Percentiles rank a stretch among this genome's conserved stretches.
Conservation (phyloP, 2,329 filamentous ascomycete genomes). For the Penicillium sp. region DNA sequence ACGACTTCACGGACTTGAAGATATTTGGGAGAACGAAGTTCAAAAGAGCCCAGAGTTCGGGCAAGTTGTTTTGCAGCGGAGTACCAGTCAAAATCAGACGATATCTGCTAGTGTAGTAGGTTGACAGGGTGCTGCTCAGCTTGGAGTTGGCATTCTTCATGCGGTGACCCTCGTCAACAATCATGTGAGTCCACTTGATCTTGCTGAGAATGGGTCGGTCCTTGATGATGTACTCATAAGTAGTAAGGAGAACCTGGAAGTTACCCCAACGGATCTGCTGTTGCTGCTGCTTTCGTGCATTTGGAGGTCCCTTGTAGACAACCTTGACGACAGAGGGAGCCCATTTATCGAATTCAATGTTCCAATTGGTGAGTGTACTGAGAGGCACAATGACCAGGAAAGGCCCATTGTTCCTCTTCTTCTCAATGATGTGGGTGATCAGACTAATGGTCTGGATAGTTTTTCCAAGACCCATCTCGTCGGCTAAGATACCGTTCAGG, state of each 20-base stretch:
- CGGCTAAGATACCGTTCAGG: slow-evolving; percentile 95
- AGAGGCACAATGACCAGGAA: slow-evolving; percentile 96
- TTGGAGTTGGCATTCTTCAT: slow-evolving; percentile 99
- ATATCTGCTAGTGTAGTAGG: slow-evolving; percentile 93
- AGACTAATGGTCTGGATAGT: slow-evolving; percentile 98
- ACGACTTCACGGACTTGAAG: slow-evolving; percentile 98
- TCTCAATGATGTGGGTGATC: slow-evolving; percentile 95
- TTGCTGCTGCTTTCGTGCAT: slow-evolving; percentile 82
- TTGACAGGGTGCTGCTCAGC: slow-evolving; percentile 87
- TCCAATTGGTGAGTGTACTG: slow-evolving; percentile 98
- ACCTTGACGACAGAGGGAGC: slow-evolving; percentile 81
- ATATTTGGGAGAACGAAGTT: slow-evolving; percentile 98
- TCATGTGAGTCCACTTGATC: slow-evolving; percentile 99
- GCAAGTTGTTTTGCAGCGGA: slow-evolving; percentile 92
- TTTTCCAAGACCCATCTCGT: slow-evolving; percentile 99
- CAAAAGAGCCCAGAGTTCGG: slow-evolving; percentile 94
- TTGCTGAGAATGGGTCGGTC: slow-evolving; percentile 92
- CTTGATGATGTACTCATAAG: slow-evolving; percentile 99
- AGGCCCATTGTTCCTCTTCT: slow-evolving; percentile 85
- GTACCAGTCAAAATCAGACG: slow-evolving; percentile 97
- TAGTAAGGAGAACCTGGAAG: slow-evolving; percentile 95
- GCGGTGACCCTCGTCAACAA: slow-evolving; percentile 97
- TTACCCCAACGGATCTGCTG: slow-evolving; percentile 90
- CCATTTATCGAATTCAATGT: slow-evolving; percentile 98
- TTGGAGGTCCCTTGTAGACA: slow-evolving; percentile 95